Percentiles rank a stretch among this genome's conserved stretches.
phyloP scores from a whole-genome alignment of 2,329 filamentous ascomycete genomes.

The Ceratocystis lukuohia region DNA sequence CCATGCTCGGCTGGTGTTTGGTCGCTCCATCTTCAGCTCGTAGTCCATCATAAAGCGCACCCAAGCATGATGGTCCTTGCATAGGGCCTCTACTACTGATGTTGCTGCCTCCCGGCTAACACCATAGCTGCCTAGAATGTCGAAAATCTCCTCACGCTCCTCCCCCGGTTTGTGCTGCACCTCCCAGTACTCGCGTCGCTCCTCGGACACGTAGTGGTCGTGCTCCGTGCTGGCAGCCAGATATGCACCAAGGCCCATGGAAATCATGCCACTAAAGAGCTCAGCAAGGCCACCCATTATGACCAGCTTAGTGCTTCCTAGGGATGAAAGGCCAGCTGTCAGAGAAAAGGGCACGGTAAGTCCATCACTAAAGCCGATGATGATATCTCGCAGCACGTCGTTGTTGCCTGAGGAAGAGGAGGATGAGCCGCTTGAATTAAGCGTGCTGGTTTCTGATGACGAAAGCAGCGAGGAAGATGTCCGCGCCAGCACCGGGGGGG shows the following conservation, averaged over 20 bases:
- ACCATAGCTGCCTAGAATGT: slow-evolving; percentile 38
- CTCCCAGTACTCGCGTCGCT: slow-evolving; percentile 33
- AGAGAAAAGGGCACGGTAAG: slow-evolving; percentile 69
- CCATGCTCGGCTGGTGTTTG: slow-evolving; percentile 33
- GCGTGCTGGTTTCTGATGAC: slow-evolving; percentile 17
- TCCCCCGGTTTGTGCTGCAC: slow-evolving; percentile 32
- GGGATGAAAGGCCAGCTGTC: slow-evolving; percentile 55
- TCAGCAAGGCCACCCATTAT: slow-evolving; percentile 63
- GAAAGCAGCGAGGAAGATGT: slow-evolving; percentile 21
- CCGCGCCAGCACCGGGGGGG: not conserved
- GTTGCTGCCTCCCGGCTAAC: slow-evolving; percentile 32
- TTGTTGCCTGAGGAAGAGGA: slow-evolving; percentile 29
- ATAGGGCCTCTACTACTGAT: slow-evolving; percentile 38
- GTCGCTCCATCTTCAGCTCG: slow-evolving; percentile 37
- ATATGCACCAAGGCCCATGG: slow-evolving; percentile 65
- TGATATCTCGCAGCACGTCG: slow-evolving; percentile 47
- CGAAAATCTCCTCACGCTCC: slow-evolving; percentile 36
- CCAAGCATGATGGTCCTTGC: slow-evolving; percentile 35
- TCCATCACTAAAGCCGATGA: slow-evolving; percentile 65
- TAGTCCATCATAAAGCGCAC: slow-evolving; percentile 49
- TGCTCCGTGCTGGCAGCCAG: slow-evolving; percentile 49
- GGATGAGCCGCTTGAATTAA: slow-evolving; percentile 11
- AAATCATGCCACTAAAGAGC: slow-evolving; percentile 61
- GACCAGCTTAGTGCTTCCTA: slow-evolving; percentile 52
- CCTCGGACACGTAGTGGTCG: slow-evolving; percentile 38